phyloP scores from a whole-genome alignment of 2,329 filamentous ascomycete species.

The Aspergillus sp. region DNA sequence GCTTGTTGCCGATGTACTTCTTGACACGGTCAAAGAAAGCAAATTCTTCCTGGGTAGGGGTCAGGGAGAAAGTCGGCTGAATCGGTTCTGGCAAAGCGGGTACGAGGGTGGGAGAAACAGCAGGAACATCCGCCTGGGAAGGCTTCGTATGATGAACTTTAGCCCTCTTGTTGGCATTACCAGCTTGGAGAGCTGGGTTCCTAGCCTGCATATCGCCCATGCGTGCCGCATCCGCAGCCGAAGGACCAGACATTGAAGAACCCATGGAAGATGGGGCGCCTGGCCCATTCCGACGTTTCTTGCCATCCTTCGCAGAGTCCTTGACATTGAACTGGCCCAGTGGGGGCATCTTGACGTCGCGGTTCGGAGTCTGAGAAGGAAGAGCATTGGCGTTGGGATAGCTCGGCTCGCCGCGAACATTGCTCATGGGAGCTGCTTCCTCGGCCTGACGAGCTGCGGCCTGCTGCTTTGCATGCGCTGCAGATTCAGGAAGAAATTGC shows the following conservation, averaged over 20 bases:
- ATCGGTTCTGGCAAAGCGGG: constrained; percentile 86
- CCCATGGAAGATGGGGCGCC: constrained; percentile 37
- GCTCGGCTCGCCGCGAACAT: constrained; percentile 57
- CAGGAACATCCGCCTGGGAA: constrained; percentile 57
- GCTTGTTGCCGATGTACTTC: constrained; percentile 92
- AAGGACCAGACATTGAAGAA: constrained; percentile 36
- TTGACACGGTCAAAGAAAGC: constrained; percentile 95
- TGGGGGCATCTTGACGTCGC: constrained; percentile 75
- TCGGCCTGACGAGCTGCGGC: constrained; percentile 64
- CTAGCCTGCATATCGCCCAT: constrained; percentile 39
- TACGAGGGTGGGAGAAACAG: constrained; percentile 82
- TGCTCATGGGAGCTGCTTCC: constrained; percentile 67
- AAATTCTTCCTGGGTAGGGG: constrained; percentile 81
- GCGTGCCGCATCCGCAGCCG: constrained; percentile 32
- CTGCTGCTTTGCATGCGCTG: constrained; percentile 66
- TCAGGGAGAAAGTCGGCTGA: constrained; percentile 69
- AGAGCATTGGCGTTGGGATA: constrained; percentile 45
- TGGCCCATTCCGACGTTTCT: constrained; percentile 74
- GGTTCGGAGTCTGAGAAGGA: constrained; percentile 54
- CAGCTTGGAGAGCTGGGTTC: constrained; percentile 40
- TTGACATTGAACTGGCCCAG: constrained; percentile 89
- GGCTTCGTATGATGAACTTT: constrained; percentile 73
- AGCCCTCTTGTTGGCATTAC: constrained; percentile 61
- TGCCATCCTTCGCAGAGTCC: constrained; percentile 84
- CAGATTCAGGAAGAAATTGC: constrained; percentile 93